These are phyloP conservation scores for Schizonepeta tenuifolia DNA, from an alignment of 257 asterid species.

Conservation along the genomic window DNA sequence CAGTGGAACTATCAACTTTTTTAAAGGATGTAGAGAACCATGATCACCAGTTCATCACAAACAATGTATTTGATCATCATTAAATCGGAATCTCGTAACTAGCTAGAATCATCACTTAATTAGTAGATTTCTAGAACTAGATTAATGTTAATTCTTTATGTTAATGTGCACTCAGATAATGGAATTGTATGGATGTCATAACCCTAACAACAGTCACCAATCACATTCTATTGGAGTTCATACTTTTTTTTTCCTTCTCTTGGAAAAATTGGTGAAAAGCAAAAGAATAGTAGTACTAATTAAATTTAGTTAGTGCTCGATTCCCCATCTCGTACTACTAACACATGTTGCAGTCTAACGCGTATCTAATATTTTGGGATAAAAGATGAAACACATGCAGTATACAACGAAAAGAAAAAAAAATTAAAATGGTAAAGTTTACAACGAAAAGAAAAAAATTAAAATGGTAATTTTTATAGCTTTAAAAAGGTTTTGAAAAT, in stretches of 20 bases:
- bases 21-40: not conserved
- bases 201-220: not conserved
- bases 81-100: not conserved
- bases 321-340: too few species aligned
- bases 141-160: not conserved
- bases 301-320: too few species aligned
- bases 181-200: constrained; percentile 3
- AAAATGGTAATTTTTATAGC: not conserved
- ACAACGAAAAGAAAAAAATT: not conserved
- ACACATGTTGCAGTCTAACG: too few species aligned
- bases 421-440: not conserved
- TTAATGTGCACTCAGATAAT: constrained; percentile 16
- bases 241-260: not conserved
- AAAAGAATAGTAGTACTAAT: too few species aligned
- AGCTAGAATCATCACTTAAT: not conserved
- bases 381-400: not conserved
- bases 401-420: not conserved
- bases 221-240: not conserved
- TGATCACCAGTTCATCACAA: not conserved
- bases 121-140: not conserved
- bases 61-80: not conserved
- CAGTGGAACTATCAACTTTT: not conserved
- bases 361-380: not conserved
- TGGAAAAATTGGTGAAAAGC: too few species aligned
- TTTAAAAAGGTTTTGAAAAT: not conserved